A percentile compares a stretch with the other conserved stretches of the same genome.
These are phyloP conservation scores for Plasmopara halstedii DNA, from an alignment of 352 stramenopile genomes.

Conservation along the genomic window DNA sequence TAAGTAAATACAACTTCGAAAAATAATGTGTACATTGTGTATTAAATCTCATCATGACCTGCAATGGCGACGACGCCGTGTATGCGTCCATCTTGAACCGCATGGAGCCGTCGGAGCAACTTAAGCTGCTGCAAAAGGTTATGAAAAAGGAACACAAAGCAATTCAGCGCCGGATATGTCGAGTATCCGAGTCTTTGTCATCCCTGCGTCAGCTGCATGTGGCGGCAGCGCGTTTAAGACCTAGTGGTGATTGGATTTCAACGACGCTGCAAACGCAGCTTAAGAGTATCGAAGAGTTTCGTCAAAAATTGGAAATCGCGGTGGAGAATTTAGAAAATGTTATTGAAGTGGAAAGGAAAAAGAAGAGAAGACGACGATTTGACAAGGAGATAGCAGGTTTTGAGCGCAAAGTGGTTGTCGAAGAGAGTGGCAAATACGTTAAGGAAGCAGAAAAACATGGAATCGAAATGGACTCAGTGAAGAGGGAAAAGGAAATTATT, in stretches of 20 bases:
- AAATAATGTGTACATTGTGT: not conserved
- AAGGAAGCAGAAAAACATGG: not conserved
- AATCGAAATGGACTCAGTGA: not conserved
- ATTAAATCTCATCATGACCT: constrained; percentile 15
- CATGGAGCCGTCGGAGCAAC: constrained; percentile 18
- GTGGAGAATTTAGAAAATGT: constrained; percentile 2
- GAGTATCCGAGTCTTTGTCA: constrained; percentile 8
- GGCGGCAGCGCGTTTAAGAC: constrained; percentile 16
- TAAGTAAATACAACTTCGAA: no score
- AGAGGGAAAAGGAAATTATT: not conserved
- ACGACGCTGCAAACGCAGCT: constrained; percentile 6
- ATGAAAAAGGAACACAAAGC: constrained; percentile 8
- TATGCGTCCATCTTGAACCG: constrained; percentile 30
- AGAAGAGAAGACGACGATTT: constrained; percentile 7
- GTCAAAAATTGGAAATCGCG: not conserved
- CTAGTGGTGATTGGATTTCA: constrained; percentile 11
- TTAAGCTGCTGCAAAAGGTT: constrained; percentile 11
- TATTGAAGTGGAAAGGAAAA: not conserved
- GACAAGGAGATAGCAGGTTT: not conserved
- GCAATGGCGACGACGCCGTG: constrained; percentile 12
- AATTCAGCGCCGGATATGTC: constrained; percentile 3
- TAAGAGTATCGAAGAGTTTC: constrained; percentile 10
- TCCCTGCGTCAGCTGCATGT: constrained; percentile 19
- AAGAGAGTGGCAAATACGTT: not conserved
- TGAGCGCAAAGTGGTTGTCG: not conserved